Conservation (phyloP, 2,329 filamentous ascomycete species). For the Aspergillus clavatus region DNA sequence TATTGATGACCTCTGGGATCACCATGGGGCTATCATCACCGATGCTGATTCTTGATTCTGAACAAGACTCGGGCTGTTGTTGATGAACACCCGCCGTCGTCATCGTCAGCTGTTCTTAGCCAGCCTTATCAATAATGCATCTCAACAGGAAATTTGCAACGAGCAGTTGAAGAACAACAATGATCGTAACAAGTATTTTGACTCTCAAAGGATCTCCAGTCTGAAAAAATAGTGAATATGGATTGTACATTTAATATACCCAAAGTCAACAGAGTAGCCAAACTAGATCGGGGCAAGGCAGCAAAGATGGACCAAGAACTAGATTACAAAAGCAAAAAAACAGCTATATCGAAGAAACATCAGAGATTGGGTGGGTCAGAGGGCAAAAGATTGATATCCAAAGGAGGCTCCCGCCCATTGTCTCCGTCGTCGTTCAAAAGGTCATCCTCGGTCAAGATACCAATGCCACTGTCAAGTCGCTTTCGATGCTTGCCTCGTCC, state of each 20-base stretch:
- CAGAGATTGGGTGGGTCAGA: constrained; percentile 23
- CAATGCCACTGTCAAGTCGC: constrained; percentile 40
- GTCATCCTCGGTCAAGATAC: constrained; percentile 29
- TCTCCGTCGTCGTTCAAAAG: constrained; percentile 30
- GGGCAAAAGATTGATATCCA: constrained; percentile 18
- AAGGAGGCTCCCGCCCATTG: constrained; percentile 10
- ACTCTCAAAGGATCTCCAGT: no score
- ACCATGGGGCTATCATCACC: no score
- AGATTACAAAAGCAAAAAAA: no score
- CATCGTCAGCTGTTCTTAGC: constrained; percentile 3
- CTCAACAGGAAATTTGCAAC: no score
- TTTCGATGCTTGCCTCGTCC: constrained; percentile 36
- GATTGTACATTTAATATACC: no score
- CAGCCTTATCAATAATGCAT: not conserved
- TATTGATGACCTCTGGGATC: no score
- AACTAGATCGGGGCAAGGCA: no score
- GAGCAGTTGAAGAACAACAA: no score
- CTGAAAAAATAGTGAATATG: no score
- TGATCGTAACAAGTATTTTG: no score
- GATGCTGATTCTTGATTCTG: not conserved
- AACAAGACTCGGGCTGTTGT: not conserved
- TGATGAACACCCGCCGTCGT: constrained; percentile 12
- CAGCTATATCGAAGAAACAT: constrained; percentile 2
- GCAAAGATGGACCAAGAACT: no score
- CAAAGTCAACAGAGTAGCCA: no score